These are phyloP conservation scores for Gossypium trilobum DNA, from an alignment of 441 rosid species.

Conservation along the genomic window DNA sequence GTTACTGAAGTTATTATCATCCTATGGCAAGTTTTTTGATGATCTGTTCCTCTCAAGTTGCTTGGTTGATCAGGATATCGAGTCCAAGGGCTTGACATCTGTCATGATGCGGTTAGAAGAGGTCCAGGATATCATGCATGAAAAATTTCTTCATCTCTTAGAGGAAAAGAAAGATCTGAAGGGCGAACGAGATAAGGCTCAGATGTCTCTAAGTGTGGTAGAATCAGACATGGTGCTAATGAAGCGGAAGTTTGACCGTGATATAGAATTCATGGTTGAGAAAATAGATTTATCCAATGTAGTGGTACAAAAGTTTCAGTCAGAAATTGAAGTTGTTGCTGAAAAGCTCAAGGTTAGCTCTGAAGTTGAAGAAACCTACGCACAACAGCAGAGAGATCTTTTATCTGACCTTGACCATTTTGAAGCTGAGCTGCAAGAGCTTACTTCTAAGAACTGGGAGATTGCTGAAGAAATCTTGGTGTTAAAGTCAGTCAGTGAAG, in stretches of 20 bases:
- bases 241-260: slow-evolving; percentile 51
- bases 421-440: slow-evolving; percentile 51
- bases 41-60: slow-evolving; percentile 28
- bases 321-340: slow-evolving; percentile 48
- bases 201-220: slow-evolving; percentile 29
- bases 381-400: slow-evolving; percentile 37
- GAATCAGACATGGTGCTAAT: slow-evolving; percentile 42
- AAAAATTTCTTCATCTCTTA: slow-evolving; percentile 39
- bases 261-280: slow-evolving; percentile 33
- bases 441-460: slow-evolving; percentile 45
- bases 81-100: slow-evolving; percentile 35
- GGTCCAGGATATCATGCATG: slow-evolving; percentile 45
- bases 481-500: slow-evolving; percentile 42
- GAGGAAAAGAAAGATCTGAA: slow-evolving; percentile 47
- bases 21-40: slow-evolving; percentile 32
- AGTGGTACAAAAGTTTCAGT: slow-evolving; percentile 53
- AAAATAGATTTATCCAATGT: slow-evolving; percentile 45
- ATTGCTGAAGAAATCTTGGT: slow-evolving; percentile 47
- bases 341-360: slow-evolving; percentile 42
- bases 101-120: slow-evolving; percentile 41
- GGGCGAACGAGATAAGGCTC: slow-evolving; percentile 44
- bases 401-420: slow-evolving; percentile 48
- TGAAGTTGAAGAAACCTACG: slow-evolving; percentile 50
- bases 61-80: slow-evolving; percentile 29
- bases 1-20: slow-evolving; percentile 34